Conservation (phyloP, 192 early-diverging fungal genomes). For the Hyaloraphidium curvatum region DNA sequence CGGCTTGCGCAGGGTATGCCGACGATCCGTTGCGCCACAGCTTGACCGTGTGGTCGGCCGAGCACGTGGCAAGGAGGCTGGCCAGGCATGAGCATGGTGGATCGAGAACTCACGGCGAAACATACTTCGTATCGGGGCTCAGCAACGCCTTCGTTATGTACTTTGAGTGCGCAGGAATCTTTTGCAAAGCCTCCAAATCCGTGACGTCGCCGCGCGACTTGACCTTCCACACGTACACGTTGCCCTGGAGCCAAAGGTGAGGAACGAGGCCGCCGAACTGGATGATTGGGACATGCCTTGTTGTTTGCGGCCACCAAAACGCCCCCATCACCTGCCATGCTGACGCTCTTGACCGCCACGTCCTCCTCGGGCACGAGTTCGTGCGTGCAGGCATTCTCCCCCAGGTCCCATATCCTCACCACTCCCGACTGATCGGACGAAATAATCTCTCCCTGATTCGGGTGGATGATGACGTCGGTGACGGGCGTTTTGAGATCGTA, state of each 20-base stretch:
- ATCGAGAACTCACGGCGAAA: constrained; percentile 3
- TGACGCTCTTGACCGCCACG: constrained; percentile 57
- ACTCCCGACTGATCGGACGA: constrained; percentile 35
- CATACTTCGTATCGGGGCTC: constrained; percentile 60
- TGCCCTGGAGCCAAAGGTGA: constrained; percentile 24
- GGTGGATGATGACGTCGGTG: constrained; percentile 38
- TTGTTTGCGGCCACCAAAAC: constrained; percentile 70
- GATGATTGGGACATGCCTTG: constrained; percentile 36
- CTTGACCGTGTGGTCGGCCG: constrained; percentile 72
- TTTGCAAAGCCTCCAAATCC: constrained; percentile 43
- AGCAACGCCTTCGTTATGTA: constrained; percentile 69
- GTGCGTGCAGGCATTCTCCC: constrained; percentile 33
- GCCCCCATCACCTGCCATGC: constrained; percentile 61
- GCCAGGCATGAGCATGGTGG: not conserved
- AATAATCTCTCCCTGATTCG: constrained; percentile 38
- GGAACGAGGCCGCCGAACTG: not conserved
- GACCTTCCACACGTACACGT: constrained; percentile 33
- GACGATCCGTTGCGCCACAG: constrained; percentile 49
- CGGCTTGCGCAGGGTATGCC: constrained; percentile 9
- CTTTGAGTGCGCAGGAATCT: constrained; percentile 56
- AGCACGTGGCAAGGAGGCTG: constrained; percentile 52
- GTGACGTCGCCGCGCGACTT: constrained; percentile 16
- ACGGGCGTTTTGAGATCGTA: constrained; percentile 35
- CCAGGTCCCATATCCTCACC: constrained; percentile 39
- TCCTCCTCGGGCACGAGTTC: constrained; percentile 54